phyloP scores from a whole-genome alignment of 2,329 filamentous ascomycete species.

The Neurospora sp. region DNA sequence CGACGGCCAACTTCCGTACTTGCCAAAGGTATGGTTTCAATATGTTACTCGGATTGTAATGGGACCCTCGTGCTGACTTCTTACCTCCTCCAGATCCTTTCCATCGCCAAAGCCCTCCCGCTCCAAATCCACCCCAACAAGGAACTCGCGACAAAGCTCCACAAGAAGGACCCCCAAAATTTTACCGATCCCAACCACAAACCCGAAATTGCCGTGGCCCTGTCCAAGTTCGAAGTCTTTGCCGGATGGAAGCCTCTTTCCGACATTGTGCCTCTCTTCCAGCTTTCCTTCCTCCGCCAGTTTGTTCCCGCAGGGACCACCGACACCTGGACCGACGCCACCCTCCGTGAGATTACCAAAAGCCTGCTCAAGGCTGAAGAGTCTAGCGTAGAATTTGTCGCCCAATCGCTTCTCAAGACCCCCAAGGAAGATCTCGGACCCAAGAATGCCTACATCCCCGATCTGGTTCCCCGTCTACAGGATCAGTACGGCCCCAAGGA shows the following conservation, averaged over 20 bases:
- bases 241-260: slow-evolving; percentile 61
- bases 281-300: slow-evolving; percentile 39
- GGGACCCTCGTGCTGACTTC: slow-evolving; percentile 1
- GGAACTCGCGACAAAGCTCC: slow-evolving; percentile 52
- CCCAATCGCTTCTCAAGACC: slow-evolving; percentile 40
- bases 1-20: slow-evolving; percentile 57
- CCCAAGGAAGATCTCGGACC: slow-evolving; percentile 36
- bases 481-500: slow-evolving; percentile 55
- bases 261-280: slow-evolving; percentile 49
- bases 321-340: slow-evolving; percentile 44
- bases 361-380: slow-evolving; percentile 45
- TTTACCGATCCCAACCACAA: slow-evolving; percentile 71
- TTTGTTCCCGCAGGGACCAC: slow-evolving; percentile 39
- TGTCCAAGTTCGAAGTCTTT: slow-evolving; percentile 66
- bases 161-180: slow-evolving; percentile 51
- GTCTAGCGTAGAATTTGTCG: slow-evolving; percentile 40
- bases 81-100: slow-evolving; percentile 43
- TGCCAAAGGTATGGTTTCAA: slow-evolving; percentile 48
- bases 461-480: slow-evolving; percentile 55
- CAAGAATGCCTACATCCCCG: slow-evolving; percentile 40
- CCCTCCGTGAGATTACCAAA: slow-evolving; percentile 45
- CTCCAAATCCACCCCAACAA: slow-evolving; percentile 69
- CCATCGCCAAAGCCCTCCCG: slow-evolving; percentile 65
- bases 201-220: slow-evolving; percentile 66
- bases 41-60: not conserved